phyloP scores from a whole-genome alignment of 1,284 basidiomycete species.

The Leccinum ponderosum region DNA sequence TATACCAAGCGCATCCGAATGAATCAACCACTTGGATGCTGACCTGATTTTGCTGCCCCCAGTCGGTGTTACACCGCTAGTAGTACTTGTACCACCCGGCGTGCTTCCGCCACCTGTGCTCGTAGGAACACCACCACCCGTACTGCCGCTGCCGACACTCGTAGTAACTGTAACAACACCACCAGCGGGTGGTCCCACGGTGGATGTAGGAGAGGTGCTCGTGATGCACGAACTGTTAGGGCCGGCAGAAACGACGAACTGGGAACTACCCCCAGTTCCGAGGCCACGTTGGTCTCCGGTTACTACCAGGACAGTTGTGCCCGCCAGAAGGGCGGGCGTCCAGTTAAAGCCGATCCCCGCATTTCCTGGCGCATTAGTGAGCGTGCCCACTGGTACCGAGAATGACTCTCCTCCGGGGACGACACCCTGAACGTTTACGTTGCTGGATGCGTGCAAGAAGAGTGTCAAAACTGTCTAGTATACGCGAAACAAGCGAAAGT shows the following conservation, averaged over 20 bases:
- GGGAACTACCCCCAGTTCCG: constrained; percentile 65
- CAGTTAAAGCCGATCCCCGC: constrained; percentile 68
- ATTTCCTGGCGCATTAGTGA: constrained; percentile 39
- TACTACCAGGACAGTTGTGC: constrained; percentile 63
- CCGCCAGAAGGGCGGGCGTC: constrained; percentile 60
- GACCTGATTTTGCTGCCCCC: constrained; percentile 19
- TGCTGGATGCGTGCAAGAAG: constrained; percentile 35
- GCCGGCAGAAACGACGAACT: constrained; percentile 53
- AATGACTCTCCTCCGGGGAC: constrained; percentile 81
- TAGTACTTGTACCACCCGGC: neutral
- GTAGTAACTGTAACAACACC: constrained; percentile 55
- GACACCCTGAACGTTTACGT: constrained; percentile 62
- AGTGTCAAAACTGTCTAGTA: neutral
- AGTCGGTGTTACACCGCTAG: constrained; percentile 23
- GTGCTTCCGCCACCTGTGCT: neutral
- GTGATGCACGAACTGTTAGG: constrained; percentile 55
- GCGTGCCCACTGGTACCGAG: constrained; percentile 47
- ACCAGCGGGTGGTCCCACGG: constrained; percentile 71
- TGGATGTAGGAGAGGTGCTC: constrained; percentile 66
- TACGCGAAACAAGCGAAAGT: neutral
- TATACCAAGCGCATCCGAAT: neutral
- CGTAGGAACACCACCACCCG: neutral
- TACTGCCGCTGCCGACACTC: neutral
- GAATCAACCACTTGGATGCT: constrained; percentile 13
- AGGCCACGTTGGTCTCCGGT: constrained; percentile 66